A percentile compares a stretch with the other conserved stretches of the same genome.
phyloP scores from a whole-genome alignment of 2,329 filamentous ascomycete genomes.

The Claviceps monticola region DNA sequence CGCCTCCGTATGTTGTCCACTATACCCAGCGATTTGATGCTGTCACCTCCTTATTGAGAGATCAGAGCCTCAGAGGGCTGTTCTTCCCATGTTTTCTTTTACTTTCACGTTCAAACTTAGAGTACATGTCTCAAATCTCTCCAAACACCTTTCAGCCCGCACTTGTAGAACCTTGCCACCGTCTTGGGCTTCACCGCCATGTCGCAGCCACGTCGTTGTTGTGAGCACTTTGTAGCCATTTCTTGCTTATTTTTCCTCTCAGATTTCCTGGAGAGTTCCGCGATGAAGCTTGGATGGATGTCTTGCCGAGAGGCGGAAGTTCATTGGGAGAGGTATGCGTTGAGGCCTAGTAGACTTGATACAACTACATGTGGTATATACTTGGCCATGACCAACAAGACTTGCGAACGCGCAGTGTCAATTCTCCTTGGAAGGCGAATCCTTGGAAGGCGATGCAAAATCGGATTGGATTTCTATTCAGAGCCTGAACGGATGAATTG shows the following conservation, averaged over 20 bases:
- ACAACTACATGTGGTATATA: neutral
- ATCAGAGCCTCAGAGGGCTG: neutral
- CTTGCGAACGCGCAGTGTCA: too few species aligned
- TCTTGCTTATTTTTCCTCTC: neutral
- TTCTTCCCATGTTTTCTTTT: neutral
- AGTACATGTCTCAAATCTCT: neutral
- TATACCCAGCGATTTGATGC: neutral
- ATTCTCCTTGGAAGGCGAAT: neutral
- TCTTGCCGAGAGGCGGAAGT: too few species aligned
- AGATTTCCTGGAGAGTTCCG: neutral
- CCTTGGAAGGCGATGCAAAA: neutral
- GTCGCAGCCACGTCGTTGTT: neutral
- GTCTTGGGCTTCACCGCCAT: neutral
- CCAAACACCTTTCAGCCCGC: neutral
- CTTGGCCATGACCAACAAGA: neutral
- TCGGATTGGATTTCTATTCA: neutral
- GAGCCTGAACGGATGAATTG: neutral
- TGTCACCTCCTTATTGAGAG: neutral
- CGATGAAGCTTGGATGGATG: neutral
- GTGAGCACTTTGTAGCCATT: neutral
- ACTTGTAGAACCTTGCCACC: neutral
- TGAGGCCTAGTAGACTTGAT: too few species aligned
- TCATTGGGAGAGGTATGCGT: too few species aligned
- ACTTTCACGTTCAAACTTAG: neutral
- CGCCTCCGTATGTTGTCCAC: neutral